phyloP scores from a whole-genome alignment of 2,329 filamentous ascomycete species.

The Nemania diffusa region DNA sequence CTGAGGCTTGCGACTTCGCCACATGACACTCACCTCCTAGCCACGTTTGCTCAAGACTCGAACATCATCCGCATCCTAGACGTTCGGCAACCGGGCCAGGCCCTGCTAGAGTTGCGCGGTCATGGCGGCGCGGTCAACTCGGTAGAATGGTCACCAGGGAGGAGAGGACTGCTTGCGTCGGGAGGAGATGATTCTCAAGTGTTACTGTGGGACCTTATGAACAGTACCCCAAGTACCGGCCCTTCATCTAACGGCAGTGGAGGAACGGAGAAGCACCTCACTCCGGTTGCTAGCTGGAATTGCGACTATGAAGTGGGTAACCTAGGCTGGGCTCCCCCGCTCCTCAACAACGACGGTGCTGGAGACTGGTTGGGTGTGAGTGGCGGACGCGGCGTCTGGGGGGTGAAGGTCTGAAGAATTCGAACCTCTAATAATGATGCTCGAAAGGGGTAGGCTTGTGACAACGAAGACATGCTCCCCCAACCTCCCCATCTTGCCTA shows the following conservation, averaged over 20 bases:
- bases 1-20: constrained; percentile 88
- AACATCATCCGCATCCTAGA: constrained; percentile 94
- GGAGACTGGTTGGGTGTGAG: constrained; percentile 88
- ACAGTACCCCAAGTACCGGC: constrained; percentile 62
- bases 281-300: constrained; percentile 80
- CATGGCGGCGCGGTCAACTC: constrained; percentile 88
- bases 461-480: constrained; percentile 1
- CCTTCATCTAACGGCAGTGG: constrained; percentile 61
- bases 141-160: constrained; percentile 92
- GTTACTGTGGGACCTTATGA: constrained; percentile 92
- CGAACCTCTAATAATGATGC: background rate
- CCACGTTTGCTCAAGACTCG: constrained; percentile 96
- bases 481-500: background rate
- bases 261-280: constrained; percentile 67
- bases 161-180: constrained; percentile 88
- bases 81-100: constrained; percentile 94
- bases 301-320: constrained; percentile 90
- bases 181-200: constrained; percentile 93
- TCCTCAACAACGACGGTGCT: constrained; percentile 69
- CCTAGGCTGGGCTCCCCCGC: constrained; percentile 82
- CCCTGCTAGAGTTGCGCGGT: constrained; percentile 89
- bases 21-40: constrained; percentile 92
- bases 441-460: background rate
- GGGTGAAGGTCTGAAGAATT: constrained; percentile 60
- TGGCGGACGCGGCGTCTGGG: constrained; percentile 84